Evolutionary conservation across 805 yeast genomes (phyloP), one percentile per base, ranked within the genome.

Genomic region (Yamadazyma akitaensis): DNA sequence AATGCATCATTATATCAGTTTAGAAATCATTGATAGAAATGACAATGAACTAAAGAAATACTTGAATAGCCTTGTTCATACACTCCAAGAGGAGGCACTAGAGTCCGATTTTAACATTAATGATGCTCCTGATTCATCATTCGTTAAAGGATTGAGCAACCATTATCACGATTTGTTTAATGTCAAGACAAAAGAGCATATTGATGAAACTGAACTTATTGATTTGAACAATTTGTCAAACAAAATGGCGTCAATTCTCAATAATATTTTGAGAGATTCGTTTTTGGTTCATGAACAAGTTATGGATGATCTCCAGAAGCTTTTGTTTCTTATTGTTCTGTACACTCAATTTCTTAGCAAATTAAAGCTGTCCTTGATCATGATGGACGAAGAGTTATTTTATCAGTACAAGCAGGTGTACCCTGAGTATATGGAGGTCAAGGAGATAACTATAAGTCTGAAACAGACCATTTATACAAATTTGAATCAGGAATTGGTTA

Each of bases 191-290:
- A 42, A 38, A 7, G 21, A 24, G 25, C 34, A 39, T n/a, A 10
- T 16, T 14, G 21, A 17, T 5, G 21, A 24, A 11, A 42, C 34
- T 8, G 47, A 50, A 13, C 39, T 44, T 18, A 43, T 53, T 11
- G 60, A 57, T 43, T 31, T 60, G 7, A 53, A 51, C 33, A 37
- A 46, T 26, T 49, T 63, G 34, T 52, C 53, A 18, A 47, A 47
- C 28, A 54, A 53, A 30, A 43, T 85, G 46, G 79, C 82, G 37
- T 68, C 75, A 8, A 83, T 77, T 55, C 66, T 88, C 50, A 85
- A 82, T 58, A 77, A 83, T 2, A 72, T 83, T 17, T 62, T 88
- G 52, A 76, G 80, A 51, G 86, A 84, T 53, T 80, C 89, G 10
- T 72, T 87, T 60, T 68, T 87, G 44, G 83, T 91, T 1, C 79